These are phyloP conservation scores for Thalia dealbata DNA, from an alignment of 176 grass and related monocot species.

Conservation along the genomic window DNA sequence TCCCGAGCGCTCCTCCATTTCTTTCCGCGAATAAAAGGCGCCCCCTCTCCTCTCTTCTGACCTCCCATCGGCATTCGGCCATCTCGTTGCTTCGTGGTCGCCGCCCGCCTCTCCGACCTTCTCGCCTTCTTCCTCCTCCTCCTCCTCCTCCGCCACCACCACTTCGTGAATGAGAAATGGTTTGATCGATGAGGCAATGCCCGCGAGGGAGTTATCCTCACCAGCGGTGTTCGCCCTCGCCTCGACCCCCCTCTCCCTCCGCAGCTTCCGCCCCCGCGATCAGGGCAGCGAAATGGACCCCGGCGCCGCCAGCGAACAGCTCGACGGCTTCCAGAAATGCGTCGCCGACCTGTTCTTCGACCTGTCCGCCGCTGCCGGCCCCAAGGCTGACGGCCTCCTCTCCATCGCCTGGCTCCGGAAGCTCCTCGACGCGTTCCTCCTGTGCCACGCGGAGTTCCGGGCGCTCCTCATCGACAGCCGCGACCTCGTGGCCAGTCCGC, in stretches of 20 bases:
- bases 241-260: constrained; percentile 55
- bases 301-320: constrained; percentile 21
- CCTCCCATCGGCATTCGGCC: no score
- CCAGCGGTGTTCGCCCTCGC: constrained; percentile 45
- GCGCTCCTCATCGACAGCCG: constrained; percentile 29
- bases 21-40: no score
- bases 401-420: constrained; percentile 58
- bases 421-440: constrained; percentile 61
- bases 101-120: no score
- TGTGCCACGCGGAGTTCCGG: constrained; percentile 60
- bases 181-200: constrained; percentile 36
- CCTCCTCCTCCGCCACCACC: neutral
- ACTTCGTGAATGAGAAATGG: neutral
- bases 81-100: no score
- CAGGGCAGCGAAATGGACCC: constrained; percentile 25
- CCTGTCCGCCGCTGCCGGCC: constrained; percentile 14
- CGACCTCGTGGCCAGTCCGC: constrained; percentile 13
- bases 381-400: constrained; percentile 22
- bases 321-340: constrained; percentile 57
- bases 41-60: no score
- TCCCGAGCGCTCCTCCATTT: no score
- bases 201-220: constrained; percentile 49
- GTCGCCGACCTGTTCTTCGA: constrained; percentile 37
- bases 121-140: neutral
- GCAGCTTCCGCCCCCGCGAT: constrained; percentile 51